Evolutionary conservation across 495 filamentous ascomycete genomes (phyloP).

Genomic region (Aspergillus saccharolyticus): DNA sequence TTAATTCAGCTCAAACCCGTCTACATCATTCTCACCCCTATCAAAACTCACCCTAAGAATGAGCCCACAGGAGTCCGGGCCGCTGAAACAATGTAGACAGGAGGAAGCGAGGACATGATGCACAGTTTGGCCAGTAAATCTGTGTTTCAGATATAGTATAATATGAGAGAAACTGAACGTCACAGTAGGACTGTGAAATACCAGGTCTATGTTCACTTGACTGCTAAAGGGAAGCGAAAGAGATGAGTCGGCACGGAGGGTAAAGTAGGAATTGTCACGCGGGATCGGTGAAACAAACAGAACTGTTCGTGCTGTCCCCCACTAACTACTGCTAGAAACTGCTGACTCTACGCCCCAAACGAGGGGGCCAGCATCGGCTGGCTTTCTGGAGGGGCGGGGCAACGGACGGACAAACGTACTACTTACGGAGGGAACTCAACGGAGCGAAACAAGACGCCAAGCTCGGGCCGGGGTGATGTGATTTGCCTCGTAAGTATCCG

Average conservation of each 20-base stretch:
- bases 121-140: neutral
- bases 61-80: conserved; percentile 87
- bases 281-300: conserved; percentile 1
- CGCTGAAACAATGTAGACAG: conserved; percentile 93
- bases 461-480: conserved; percentile 28
- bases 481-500: neutral
- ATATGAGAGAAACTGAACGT: neutral
- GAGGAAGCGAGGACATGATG: conserved; percentile 59
- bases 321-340: neutral
- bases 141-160: neutral
- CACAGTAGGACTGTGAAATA: neutral
- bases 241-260: neutral
- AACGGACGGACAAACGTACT: conserved; percentile 7
- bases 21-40: conserved; percentile 6
- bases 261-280: neutral
- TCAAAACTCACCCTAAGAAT: conserved; percentile 73
- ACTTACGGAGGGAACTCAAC: conserved; percentile 7
- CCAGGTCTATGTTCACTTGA: neutral
- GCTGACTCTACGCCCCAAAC: neutral
- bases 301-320: conserved; percentile 1
- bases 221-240: neutral
- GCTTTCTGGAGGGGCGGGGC: conserved; percentile 8
- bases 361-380: neutral
- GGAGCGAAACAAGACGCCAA: conserved; percentile 20
- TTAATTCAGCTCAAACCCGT: conserved; percentile 8